Evolutionary conservation across 1,284 basidiomycete genomes (phyloP).

Genomic region (Melanopsichium pennsylvanicum): DNA sequence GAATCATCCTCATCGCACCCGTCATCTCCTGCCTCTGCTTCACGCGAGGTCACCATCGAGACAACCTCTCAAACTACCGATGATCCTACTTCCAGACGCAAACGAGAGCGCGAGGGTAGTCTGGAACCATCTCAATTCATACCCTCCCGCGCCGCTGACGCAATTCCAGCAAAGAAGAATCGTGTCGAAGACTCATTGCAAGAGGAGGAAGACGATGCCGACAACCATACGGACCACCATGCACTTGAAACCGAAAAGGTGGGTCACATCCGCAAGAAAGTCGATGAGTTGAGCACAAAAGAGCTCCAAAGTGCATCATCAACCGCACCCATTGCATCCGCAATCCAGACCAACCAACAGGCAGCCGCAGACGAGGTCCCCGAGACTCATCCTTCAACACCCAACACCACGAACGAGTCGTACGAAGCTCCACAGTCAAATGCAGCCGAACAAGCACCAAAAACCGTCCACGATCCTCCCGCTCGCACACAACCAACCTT

Average conservation of each 20-base stretch:
- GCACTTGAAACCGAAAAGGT: constrained; percentile 50
- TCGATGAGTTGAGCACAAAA: constrained; percentile 50
- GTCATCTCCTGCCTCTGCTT: constrained; percentile 7
- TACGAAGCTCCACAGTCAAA: neutral
- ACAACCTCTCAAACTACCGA: constrained; percentile 13
- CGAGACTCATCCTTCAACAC: neutral
- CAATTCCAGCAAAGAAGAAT: constrained; percentile 58
- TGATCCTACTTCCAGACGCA: constrained; percentile 41
- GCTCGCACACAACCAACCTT: constrained; percentile 46
- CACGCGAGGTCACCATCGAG: constrained; percentile 14
- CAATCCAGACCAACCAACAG: neutral
- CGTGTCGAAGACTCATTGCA: constrained; percentile 36
- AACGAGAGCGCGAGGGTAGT: constrained; percentile 55
- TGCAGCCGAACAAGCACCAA: constrained; percentile 1
- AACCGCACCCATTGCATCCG: neutral
- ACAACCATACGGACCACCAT: neutral
- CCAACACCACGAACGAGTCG: neutral
- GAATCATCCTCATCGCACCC: constrained; percentile 11
- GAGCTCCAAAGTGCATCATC: constrained; percentile 20
- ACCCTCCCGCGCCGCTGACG: constrained; percentile 21
- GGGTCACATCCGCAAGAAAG: constrained; percentile 56
- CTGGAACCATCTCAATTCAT: constrained; percentile 46
- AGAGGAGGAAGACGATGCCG: constrained; percentile 34
- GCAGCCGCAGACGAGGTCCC: neutral
- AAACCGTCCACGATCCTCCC: constrained; percentile 16